phyloP scores from a whole-genome alignment of 1,284 basidiomycete genomes.

The Cerrena zonata region DNA sequence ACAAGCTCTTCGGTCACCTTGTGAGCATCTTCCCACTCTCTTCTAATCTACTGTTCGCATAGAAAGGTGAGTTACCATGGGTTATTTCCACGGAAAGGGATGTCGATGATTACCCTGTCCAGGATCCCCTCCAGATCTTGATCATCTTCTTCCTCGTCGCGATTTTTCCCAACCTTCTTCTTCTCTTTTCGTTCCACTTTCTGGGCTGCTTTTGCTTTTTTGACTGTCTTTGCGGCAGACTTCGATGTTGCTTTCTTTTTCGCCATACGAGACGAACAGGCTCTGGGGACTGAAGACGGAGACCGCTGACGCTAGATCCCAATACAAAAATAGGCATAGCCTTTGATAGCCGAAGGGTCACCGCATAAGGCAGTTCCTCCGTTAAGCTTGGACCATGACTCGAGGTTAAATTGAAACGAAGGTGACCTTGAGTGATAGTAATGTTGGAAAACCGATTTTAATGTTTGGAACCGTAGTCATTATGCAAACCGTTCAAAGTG shows the following conservation, averaged over 20 bases:
- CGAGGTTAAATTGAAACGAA: too few species aligned
- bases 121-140: conserved; percentile 78
- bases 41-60: conserved; percentile 52
- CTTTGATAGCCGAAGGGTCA: too few species aligned
- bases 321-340: too few species aligned
- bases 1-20: conserved; percentile 72
- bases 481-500: too few species aligned
- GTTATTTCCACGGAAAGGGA: neutral
- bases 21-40: conserved; percentile 71
- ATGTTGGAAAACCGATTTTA: too few species aligned
- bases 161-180: conserved; percentile 50
- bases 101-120: conserved; percentile 50
- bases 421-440: too few species aligned
- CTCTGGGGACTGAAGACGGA: too few species aligned
- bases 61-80: neutral
- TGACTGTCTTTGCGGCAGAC: conserved; percentile 54
- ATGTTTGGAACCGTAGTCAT: too few species aligned
- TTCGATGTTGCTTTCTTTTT: conserved; percentile 50
- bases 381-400: too few species aligned
- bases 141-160: conserved; percentile 43
- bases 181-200: conserved; percentile 70
- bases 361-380: too few species aligned
- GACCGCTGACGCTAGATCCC: too few species aligned
- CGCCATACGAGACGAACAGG: conserved; percentile 32
- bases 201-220: conserved; percentile 66